Conservation (phyloP, 2,329 filamentous ascomycete species). For the Periglandula ipomoeae region DNA sequence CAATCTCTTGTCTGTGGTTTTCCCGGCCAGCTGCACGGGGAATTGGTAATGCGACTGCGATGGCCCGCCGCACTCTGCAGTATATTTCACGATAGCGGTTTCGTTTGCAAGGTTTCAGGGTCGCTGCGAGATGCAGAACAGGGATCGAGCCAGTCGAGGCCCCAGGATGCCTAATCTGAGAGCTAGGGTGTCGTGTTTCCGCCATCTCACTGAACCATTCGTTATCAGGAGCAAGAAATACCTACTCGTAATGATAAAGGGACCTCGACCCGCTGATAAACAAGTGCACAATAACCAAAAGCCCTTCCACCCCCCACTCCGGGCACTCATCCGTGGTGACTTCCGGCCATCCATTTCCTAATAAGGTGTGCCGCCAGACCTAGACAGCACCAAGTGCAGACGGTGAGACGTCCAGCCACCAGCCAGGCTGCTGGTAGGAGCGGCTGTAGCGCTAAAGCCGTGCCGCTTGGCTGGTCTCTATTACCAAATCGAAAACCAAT, state of each 20-base stretch:
- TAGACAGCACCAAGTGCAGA: not conserved
- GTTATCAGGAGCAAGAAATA: slow-evolving; percentile 27
- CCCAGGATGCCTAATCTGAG: slow-evolving; percentile 2
- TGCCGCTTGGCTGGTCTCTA: slow-evolving; percentile 13
- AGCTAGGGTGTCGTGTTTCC: not conserved
- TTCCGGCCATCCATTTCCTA: slow-evolving; percentile 1
- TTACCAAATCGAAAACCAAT: slow-evolving; percentile 40
- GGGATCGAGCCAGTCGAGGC: slow-evolving; percentile 1
- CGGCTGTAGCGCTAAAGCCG: not conserved
- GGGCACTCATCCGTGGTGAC: not conserved
- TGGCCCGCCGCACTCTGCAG: not conserved
- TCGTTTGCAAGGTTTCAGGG: slow-evolving; percentile 1
- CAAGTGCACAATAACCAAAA: not conserved
- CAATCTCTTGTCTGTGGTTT: not conserved
- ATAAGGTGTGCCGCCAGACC: not conserved
- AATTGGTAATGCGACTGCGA: not conserved
- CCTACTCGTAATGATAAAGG: slow-evolving; percentile 23
- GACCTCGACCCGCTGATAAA: slow-evolving; percentile 5
- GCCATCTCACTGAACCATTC: slow-evolving; percentile 7
- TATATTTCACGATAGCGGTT: not conserved
- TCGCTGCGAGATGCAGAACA: not conserved
- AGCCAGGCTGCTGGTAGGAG: slow-evolving; percentile 1
- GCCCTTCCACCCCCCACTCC: not conserved
- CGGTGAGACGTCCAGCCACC: slow-evolving; percentile 1
- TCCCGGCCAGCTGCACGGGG: not conserved